Evolutionary conservation across 169 alveolate genomes (phyloP).

Genomic region (Babesia ovata): DNA sequence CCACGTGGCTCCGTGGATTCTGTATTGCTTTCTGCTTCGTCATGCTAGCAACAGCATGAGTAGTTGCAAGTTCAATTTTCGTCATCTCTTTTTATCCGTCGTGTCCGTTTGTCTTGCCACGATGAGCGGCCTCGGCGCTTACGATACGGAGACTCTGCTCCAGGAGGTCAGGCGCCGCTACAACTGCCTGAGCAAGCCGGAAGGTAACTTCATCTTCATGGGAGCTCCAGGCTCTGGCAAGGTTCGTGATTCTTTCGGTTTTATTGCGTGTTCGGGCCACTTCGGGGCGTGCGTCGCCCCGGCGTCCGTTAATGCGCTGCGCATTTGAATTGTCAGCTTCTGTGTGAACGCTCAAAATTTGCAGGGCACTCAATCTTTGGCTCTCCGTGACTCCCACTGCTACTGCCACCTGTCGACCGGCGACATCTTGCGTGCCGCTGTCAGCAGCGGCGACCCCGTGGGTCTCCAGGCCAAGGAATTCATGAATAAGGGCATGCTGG

Average conservation of each 20-base stretch:
- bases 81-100: not conserved
- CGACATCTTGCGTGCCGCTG: conserved; percentile 63
- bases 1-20: not conserved
- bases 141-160: conserved; percentile 71
- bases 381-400: conserved; percentile 72
- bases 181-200: conserved; percentile 76
- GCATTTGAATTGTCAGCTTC: not conserved
- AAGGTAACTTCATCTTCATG: conserved; percentile 73
- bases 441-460: conserved; percentile 40
- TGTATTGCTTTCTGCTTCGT: not conserved
- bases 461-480: conserved; percentile 83
- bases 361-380: conserved; percentile 77
- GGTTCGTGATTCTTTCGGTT: conserved; percentile 40
- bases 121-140: conserved; percentile 67
- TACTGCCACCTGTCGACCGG: conserved; percentile 81
- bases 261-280: not conserved
- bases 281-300: not conserved
- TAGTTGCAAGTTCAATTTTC: not conserved
- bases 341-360: not conserved
- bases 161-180: conserved; percentile 74
- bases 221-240: conserved; percentile 85
- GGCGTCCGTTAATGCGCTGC: not conserved
- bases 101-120: conserved; percentile 1
- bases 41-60: not conserved
- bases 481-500: conserved; percentile 90